These are phyloP conservation scores for Colletotrichum higginsianum DNA, from an alignment of 2,329 filamentous ascomycete genomes.

Conservation along the genomic window DNA sequence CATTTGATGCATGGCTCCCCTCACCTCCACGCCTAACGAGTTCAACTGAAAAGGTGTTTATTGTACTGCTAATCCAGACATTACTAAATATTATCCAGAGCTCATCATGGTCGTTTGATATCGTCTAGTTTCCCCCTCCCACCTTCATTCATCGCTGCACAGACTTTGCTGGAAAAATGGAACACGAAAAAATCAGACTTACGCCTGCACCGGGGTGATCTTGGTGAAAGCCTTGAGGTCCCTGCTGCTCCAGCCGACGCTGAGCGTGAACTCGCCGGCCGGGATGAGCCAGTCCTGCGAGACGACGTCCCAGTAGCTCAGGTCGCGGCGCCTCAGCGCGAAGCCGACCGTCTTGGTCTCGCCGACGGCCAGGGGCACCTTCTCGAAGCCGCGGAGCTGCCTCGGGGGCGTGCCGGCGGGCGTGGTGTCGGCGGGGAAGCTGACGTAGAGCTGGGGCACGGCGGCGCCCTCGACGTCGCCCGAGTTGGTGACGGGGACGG, in stretches of 20 bases:
- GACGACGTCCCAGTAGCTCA: constrained; percentile 65
- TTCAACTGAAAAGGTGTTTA: constrained; percentile 11
- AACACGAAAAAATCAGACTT: background rate
- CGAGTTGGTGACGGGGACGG: constrained; percentile 65
- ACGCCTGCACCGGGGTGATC: constrained; percentile 37
- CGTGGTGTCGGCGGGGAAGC: constrained; percentile 54
- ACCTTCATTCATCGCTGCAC: no score
- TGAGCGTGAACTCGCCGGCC: constrained; percentile 49
- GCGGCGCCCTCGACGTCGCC: constrained; percentile 63
- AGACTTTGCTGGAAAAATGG: background rate
- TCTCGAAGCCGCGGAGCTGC: constrained; percentile 67
- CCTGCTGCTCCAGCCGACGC: constrained; percentile 51
- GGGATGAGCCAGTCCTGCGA: constrained; percentile 59
- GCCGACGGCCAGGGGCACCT: constrained; percentile 59
- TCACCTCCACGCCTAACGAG: background rate
- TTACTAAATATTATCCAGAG: constrained; percentile 36
- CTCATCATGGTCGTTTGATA: constrained; percentile 29
- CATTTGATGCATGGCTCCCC: no score
- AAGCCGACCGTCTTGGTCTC: constrained; percentile 59
- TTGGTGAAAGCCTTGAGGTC: constrained; percentile 36
- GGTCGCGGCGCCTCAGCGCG: constrained; percentile 61
- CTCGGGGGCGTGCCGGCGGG: constrained; percentile 61
- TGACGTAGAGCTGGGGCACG: constrained; percentile 71
- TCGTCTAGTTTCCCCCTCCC: background rate
- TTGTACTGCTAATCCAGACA: constrained; percentile 23